These are phyloP conservation scores for Myriosclerotinia curreyana DNA, from an alignment of 2,329 filamentous ascomycete species.

Conservation along the genomic window DNA sequence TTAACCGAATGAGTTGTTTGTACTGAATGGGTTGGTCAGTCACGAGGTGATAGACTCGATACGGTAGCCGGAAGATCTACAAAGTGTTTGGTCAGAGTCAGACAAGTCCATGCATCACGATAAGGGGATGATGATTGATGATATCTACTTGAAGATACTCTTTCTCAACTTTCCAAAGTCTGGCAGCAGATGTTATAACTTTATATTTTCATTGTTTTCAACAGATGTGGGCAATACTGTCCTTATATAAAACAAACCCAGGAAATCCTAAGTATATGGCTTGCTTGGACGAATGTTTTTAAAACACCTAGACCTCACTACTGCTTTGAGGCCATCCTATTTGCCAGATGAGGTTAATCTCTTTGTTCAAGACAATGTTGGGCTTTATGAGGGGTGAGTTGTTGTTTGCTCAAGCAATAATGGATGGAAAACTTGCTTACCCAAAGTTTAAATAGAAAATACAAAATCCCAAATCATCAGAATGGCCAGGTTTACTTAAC, in stretches of 20 bases:
- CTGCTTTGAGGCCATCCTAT: constrained; percentile 88
- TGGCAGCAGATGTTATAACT: background rate
- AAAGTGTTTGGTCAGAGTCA: background rate
- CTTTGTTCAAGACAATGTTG: constrained; percentile 96
- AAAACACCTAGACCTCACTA: constrained; percentile 92
- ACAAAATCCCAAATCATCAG: constrained; percentile 90
- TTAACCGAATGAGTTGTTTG: constrained; percentile 15
- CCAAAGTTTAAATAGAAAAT: constrained; percentile 61
- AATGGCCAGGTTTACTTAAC: constrained; percentile 96
- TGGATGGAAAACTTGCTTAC: background rate
- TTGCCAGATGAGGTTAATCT: constrained; percentile 90
- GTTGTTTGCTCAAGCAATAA: background rate
- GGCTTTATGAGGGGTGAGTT: constrained; percentile 91
- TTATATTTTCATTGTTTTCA: background rate
- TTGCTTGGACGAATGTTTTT: constrained; percentile 86
- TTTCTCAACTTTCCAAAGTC: constrained; percentile 2
- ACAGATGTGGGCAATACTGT: constrained; percentile 12
- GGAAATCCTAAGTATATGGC: constrained; percentile 36
- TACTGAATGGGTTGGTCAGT: background rate
- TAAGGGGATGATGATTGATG: background rate
- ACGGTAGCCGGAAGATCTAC: background rate
- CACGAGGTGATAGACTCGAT: constrained; percentile 1
- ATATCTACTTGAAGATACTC: background rate
- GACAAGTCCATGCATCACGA: background rate
- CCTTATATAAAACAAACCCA: constrained; percentile 9